A percentile compares a stretch with the other conserved stretches of the same genome.
These are phyloP conservation scores for Fragilariopsis cylindrus DNA, from an alignment of 108 stramenopile genomes.

Conservation along the genomic window DNA sequence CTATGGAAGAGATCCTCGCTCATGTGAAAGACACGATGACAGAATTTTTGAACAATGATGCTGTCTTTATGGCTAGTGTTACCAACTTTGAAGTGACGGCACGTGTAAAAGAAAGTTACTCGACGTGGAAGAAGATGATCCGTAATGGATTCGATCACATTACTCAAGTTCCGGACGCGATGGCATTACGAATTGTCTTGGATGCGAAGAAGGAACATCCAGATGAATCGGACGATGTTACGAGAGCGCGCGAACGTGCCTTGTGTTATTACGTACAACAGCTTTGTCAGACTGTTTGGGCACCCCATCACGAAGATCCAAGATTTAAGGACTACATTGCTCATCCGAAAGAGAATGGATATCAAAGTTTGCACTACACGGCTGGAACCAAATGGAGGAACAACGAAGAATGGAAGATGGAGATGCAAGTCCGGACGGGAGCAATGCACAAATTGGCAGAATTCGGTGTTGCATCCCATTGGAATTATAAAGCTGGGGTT, in stretches of 20 bases:
- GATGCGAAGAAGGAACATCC: conserved; percentile 51
- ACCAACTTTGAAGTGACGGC: conserved; percentile 64
- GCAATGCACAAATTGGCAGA: conserved; percentile 91
- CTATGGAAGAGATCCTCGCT: conserved; percentile 57
- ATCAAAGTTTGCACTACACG: conserved; percentile 92
- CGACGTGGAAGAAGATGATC: conserved; percentile 85
- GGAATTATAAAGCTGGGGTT: conserved; percentile 68
- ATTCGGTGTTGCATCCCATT: conserved; percentile 84
- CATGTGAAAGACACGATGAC: conserved; percentile 63
- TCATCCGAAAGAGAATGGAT: conserved; percentile 88
- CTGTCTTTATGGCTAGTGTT: conserved; percentile 53
- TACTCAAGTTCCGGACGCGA: conserved; percentile 76
- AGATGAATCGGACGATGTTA: conserved; percentile 59
- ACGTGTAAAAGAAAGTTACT: conserved; percentile 80
- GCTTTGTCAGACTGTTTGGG: conserved; percentile 50
- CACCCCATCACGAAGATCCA: conserved; percentile 41
- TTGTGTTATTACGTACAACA: conserved; percentile 81
- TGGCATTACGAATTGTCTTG: conserved; percentile 78
- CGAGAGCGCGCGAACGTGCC: conserved; percentile 64
- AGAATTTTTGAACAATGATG: conserved; percentile 56
- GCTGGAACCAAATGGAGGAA: conserved; percentile 49
- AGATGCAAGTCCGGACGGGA: conserved; percentile 82
- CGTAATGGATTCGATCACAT: conserved; percentile 56
- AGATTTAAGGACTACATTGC: conserved; percentile 92
- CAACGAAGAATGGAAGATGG: conserved; percentile 67